Conservation (phyloP, 1,284 basidiomycete species). For the Irpex lacteus region DNA sequence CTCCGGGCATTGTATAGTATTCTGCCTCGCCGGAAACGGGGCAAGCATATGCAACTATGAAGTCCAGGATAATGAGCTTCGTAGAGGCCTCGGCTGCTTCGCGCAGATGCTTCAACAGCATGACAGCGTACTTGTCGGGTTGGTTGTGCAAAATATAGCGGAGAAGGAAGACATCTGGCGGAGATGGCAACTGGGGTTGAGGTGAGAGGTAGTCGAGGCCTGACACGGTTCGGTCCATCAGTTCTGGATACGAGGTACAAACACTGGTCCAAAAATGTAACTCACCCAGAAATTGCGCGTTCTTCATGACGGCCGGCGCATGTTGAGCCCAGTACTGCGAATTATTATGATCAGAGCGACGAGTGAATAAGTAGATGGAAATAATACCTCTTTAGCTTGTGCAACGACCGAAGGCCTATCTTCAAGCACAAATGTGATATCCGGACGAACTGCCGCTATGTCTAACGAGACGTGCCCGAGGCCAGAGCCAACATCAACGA, state of each 20-base stretch:
- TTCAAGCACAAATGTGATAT: conserved; percentile 17
- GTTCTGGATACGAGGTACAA: neutral
- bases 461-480: conserved; percentile 11
- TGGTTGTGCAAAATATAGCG: conserved; percentile 27
- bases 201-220: conserved; percentile 29
- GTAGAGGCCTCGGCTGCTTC: conserved; percentile 14
- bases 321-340: conserved; percentile 4
- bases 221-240: neutral
- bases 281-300: conserved; percentile 3
- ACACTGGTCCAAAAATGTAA: neutral
- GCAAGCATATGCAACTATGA: conserved; percentile 7
- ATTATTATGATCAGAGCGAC: neutral
- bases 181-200: conserved; percentile 23
- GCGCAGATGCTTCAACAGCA: conserved; percentile 23
- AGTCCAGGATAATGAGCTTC: conserved; percentile 7
- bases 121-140: conserved; percentile 15
- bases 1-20: neutral
- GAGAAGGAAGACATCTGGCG: conserved; percentile 22
- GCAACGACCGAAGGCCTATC: conserved; percentile 10
- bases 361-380: neutral
- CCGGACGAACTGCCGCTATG: conserved; percentile 8
- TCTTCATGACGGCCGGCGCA: neutral
- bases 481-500: conserved; percentile 18
- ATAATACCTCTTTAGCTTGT: conserved; percentile 1
- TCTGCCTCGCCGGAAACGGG: neutral